Evolutionary conservation across 2,329 filamentous ascomycete genomes (phyloP), one percentile per base, ranked within the genome.

Genomic region (Teratosphaeria epicoccoides): DNA sequence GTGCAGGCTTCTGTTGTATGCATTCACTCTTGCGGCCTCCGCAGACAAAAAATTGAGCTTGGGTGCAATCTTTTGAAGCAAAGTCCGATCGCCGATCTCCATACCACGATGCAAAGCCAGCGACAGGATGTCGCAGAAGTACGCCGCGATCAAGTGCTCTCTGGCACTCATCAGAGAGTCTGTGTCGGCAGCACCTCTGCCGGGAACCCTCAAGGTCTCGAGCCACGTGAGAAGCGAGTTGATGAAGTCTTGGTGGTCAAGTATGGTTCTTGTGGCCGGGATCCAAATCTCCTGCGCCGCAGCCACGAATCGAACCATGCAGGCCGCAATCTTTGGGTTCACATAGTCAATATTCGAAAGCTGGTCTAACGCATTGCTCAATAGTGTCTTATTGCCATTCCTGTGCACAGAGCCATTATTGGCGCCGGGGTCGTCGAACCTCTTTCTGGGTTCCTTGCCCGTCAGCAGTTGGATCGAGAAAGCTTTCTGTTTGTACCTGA

Each of bases 261-360:
- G 81, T 29, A 95, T 73, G 37, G 85, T 83, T 52, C 87, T 84
- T 52, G 94, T 89, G 1, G 88, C 90, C 88, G 91, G 95, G 1
- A 90, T 86, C 91, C 91, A 97, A 64, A 89, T 87, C 67, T 95
- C 93, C 64, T 96, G 90, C 4, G 91, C 87, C 2, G 86, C 82
- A 2, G 87, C 83, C 33, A 96, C 81, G 66, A 97, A 97, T 61
- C 91, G 84, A 14, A 98, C 76, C 60, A 96, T 82, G 0, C 86
- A 82, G 22, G 89, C 73, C 3, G 84, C 81, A 56, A 88, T 80
- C 28, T 74, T 73, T n/a, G 79, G 76, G 7, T 84, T 76, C 22
- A 90, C 67, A 1, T 78, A 73, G 23, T 79, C 76, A 54, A 95
- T 81, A 4, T 61, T 52, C 17, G 79, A 77, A 33, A 97, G 73